Evolutionary conservation across 148 eudicot genomes (phyloP).

Genomic region (Pouteria glomerata): DNA sequence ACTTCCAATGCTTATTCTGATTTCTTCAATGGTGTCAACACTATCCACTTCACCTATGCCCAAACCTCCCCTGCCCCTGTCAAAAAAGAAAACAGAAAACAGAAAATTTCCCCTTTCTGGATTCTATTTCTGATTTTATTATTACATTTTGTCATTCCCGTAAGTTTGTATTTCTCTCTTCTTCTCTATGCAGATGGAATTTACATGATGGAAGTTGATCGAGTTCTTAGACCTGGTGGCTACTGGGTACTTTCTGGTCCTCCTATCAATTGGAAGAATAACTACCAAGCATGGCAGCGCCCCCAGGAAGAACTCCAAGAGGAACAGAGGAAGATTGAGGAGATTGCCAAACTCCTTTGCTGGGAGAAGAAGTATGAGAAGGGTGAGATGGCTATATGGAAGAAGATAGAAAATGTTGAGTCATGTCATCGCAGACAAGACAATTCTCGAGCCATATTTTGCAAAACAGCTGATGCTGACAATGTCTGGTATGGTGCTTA

Average conservation of each 20-base stretch:
- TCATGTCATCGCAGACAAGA: slow-evolving; percentile 52
- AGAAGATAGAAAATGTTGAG: slow-evolving; percentile 53
- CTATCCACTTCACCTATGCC: neutral
- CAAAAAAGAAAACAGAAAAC: neutral
- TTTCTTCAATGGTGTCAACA: neutral
- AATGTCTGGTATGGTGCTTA: slow-evolving; percentile 69
- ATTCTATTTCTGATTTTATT: neutral
- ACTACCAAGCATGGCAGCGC: slow-evolving; percentile 77
- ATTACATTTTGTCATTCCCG: neutral
- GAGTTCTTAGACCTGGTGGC: slow-evolving; percentile 96
- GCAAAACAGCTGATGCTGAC: slow-evolving; percentile 53
- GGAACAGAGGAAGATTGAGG: slow-evolving; percentile 85
- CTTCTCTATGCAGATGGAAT: slow-evolving; percentile 57
- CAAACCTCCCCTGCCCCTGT: no score
- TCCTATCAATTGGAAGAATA: slow-evolving; percentile 84
- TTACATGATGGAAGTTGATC: slow-evolving; percentile 93
- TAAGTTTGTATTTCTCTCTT: neutral
- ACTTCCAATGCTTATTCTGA: neutral
- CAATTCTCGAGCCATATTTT: slow-evolving; percentile 50
- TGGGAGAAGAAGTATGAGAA: slow-evolving; percentile 86
- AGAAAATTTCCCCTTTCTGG: neutral
- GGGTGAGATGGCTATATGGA: slow-evolving; percentile 87
- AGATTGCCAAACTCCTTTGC: slow-evolving; percentile 77
- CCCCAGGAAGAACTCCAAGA: slow-evolving; percentile 70
- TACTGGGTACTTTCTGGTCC: slow-evolving; percentile 99